Percentiles rank a stretch among this genome's conserved stretches.
These are phyloP conservation scores for Neofusicoccum sp. DNA, from an alignment of 2,329 filamentous ascomycete species.

Conservation along the genomic window DNA sequence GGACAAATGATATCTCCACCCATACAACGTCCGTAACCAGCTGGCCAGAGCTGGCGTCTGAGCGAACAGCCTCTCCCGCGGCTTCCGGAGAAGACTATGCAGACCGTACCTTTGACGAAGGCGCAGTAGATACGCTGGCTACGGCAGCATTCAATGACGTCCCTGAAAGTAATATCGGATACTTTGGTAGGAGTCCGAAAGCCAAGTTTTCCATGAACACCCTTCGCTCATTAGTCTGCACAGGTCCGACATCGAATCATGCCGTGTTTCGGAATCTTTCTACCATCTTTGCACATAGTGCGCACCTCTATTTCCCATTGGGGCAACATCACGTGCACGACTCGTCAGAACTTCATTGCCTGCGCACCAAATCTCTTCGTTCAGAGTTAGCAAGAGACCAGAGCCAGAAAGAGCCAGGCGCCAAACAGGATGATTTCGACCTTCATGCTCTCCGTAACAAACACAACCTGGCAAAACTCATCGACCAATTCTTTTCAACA, in stretches of 20 bases:
- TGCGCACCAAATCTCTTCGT: too few species aligned
- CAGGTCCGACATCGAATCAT: slow-evolving; percentile 5
- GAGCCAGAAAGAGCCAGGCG: background rate
- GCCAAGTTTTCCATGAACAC: too few species aligned
- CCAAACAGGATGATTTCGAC: too few species aligned
- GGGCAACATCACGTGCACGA: too few species aligned
- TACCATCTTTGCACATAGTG: background rate
- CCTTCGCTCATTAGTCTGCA: background rate
- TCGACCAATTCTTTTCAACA: background rate
- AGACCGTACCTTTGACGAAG: background rate
- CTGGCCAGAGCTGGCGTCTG: background rate
- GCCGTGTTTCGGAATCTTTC: background rate
- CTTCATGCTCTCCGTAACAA: background rate
- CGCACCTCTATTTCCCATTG: too few species aligned
- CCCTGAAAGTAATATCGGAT: background rate
- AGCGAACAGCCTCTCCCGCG: background rate
- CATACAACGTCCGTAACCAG: too few species aligned
- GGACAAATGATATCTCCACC: too few species aligned
- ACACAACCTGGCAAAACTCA: background rate
- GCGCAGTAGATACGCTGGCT: background rate
- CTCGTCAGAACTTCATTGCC: too few species aligned
- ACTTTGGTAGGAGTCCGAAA: background rate
- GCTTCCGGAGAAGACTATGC: background rate
- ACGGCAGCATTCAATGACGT: background rate
- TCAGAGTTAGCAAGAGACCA: background rate